phyloP scores from a whole-genome alignment of 169 alveolate species.

The Neospora caninum region DNA sequence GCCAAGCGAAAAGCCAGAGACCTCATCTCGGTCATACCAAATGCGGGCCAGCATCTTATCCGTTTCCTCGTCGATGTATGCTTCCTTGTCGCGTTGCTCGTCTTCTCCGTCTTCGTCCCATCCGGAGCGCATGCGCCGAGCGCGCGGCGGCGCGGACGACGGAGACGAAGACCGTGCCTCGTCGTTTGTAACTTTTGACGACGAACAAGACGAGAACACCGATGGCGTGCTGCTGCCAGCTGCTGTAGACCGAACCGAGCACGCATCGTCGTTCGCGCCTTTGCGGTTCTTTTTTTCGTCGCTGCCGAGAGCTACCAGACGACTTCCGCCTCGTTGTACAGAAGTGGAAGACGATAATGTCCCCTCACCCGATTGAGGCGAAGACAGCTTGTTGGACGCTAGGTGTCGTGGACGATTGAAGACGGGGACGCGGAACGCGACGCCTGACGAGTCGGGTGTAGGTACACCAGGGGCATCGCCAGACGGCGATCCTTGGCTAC shows the following conservation, averaged over 20 bases:
- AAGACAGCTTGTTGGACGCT: not conserved
- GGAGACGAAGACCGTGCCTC: constrained; percentile 2
- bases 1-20: constrained; percentile 35
- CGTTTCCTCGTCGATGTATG: not conserved
- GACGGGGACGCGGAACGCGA: not conserved
- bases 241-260: not conserved
- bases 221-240: not conserved
- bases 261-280: not conserved
- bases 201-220: not conserved
- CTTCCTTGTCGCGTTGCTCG: not conserved
- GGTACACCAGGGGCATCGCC: too few relatives aligned
- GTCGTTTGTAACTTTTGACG: not conserved
- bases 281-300: not conserved
- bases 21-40: constrained; percentile 70
- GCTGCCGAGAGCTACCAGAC: not conserved
- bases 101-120: not conserved
- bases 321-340: not conserved
- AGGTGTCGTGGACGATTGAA: not conserved
- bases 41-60: constrained; percentile 5
- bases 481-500: not conserved
- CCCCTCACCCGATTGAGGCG: not conserved
- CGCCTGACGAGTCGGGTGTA: not conserved
- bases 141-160: constrained; percentile 6
- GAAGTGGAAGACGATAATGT: not conserved
- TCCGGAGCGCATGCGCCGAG: constrained; percentile 22